Evolutionary conservation across 176 grass and related monocot genomes (phyloP).

Genomic region (Chloris gayana): DNA sequence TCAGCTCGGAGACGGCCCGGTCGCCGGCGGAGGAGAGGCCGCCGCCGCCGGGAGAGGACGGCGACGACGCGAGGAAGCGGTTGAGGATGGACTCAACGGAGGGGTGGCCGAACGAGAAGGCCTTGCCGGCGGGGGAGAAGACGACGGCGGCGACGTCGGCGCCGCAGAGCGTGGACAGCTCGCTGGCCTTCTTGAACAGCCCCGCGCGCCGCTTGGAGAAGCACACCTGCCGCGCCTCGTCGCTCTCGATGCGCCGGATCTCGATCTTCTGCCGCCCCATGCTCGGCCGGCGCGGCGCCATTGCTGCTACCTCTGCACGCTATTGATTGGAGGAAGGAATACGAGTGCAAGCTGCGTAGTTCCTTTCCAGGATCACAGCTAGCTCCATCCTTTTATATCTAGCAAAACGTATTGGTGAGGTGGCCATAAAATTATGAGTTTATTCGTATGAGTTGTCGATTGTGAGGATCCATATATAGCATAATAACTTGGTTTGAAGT

Average conservation of each 20-base stretch:
- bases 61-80: conserved; percentile 15
- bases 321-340: background rate
- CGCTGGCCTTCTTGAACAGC: conserved; percentile 62
- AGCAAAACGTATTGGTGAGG: background rate
- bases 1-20: conserved; percentile 13
- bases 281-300: conserved; percentile 42
- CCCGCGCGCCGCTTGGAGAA: conserved; percentile 60
- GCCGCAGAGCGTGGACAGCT: conserved; percentile 57
- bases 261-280: conserved; percentile 60
- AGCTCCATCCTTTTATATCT: background rate
- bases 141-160: conserved; percentile 48
- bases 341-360: background rate
- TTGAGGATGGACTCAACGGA: conserved; percentile 36
- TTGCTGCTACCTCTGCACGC: background rate
- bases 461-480: background rate
- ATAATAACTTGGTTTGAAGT: background rate
- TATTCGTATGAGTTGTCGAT: background rate
- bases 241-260: conserved; percentile 56
- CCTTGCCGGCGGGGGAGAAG: conserved; percentile 51
- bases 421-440: background rate
- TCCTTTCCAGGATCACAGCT: background rate
- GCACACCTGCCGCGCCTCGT: conserved; percentile 60
- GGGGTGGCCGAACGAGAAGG: conserved; percentile 43
- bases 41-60: background rate
- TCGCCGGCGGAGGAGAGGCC: background rate